Percentiles rank a stretch among this genome's conserved stretches.
Evolutionary conservation across 2,329 filamentous ascomycete species (phyloP).

Genomic region (Colletotrichum tanaceti): DNA sequence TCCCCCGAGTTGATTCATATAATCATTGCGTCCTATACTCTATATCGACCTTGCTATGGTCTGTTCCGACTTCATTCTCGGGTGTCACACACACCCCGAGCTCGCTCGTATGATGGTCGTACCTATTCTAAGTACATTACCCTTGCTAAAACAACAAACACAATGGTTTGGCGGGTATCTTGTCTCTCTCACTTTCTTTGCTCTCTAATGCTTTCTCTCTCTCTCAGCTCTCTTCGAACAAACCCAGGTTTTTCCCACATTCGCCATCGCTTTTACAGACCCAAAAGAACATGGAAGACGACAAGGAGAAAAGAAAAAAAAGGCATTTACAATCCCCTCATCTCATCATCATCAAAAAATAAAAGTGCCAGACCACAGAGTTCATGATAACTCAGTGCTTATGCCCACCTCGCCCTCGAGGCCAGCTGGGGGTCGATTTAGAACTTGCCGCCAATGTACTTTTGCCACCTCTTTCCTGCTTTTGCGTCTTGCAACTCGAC

Average conservation of each 20-base stretch:
- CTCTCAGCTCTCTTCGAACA: no score
- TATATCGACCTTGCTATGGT: background rate
- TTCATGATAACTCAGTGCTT: background rate
- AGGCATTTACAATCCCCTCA: background rate
- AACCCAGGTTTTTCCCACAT: background rate
- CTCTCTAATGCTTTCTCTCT: no score
- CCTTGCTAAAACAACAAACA: conserved; percentile 22
- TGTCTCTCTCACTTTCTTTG: background rate
- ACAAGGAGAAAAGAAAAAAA: background rate
- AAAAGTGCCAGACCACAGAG: no score
- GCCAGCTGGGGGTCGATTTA: background rate
- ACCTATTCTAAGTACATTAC: background rate
- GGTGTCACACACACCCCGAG: background rate
- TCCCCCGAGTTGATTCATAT: background rate
- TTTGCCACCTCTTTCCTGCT: conserved; percentile 16
- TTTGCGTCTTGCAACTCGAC: conserved; percentile 24
- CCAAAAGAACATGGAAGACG: background rate
- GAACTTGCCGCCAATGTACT: background rate
- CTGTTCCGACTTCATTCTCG: conserved; percentile 14
- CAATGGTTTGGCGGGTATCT: conserved; percentile 8
- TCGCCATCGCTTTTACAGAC: conserved; percentile 27
- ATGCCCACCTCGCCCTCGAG: no score
- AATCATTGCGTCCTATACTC: conserved; percentile 8
- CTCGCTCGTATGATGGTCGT: background rate
- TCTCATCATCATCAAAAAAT: no score